Base-by-base conservation (phyloP, 495 filamentous ascomycete species). In the Neurospora discreta region DNA sequence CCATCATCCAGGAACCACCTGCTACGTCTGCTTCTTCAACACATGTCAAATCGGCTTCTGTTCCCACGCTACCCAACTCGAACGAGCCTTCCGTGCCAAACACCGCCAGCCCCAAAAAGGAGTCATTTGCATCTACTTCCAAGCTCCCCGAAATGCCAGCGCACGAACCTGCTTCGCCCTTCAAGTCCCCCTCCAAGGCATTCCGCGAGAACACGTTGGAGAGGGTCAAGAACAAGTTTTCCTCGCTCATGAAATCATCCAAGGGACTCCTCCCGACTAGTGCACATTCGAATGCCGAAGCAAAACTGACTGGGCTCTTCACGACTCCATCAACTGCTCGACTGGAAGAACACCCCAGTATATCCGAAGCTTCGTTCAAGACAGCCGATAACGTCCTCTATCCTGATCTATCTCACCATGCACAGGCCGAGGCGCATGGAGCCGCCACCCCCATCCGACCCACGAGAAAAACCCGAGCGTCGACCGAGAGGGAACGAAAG, bases 151-250 rank as follows among this genome's bases (percentile, higher is more conserved):
- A 78, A 3, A 78, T 82, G 41, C 75, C 80, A 20, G 79, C 84
- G 71, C 78, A 81, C 20, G 83, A 82, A 13, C 85, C 89, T 36
- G 89, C 89, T 8, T 92, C 91, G 11, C 90, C 92, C 5, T 83
- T 85, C 30, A 91, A 90, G 60, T 93, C 92, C 15, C 92, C 92
- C 18, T 83, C 86, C 9, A 87, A 87, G 71, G 87, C 86, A 71
- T 87, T 90, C 75, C 82, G 85, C 69, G 93, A 94, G 72, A 94
- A 90, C 65, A 92, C 93, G 7, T 79, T 97, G 38, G 97, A 92
- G 78, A 91, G 93, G 68, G 93, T 94, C 20, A 97, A 96, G 82
- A 91, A 89, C 74, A 93, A 92, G 78, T 82, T 97, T 41, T 93
- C 93, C 46, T 95, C 93, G 10, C 92, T 96, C 70, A 84, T 97